Evolutionary conservation across 164 flowering plant genomes (phyloP).

Genomic region (Chimonanthus salicifolius): DNA sequence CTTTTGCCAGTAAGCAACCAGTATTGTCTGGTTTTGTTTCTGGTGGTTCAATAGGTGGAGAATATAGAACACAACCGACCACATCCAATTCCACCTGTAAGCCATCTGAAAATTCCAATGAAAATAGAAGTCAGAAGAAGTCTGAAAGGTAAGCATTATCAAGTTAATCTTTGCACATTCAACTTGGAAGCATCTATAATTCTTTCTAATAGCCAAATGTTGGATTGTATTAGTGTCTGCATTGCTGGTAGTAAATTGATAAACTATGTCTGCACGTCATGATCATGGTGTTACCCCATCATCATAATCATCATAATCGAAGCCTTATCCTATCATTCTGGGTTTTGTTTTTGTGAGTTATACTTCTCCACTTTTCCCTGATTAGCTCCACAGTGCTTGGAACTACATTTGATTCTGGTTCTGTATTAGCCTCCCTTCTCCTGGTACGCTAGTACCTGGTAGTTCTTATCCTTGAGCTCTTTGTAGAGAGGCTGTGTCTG

Average conservation of each 20-base stretch:
- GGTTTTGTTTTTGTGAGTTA: too few relatives aligned
- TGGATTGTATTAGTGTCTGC: neutral
- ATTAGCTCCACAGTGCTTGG: too few relatives aligned
- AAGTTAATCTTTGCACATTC: neutral
- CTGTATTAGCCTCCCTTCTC: too few relatives aligned
- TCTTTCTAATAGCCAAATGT: neutral
- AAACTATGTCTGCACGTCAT: neutral
- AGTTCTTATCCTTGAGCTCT: too few relatives aligned
- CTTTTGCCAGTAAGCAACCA: constrained; percentile 39
- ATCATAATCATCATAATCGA: too few relatives aligned
- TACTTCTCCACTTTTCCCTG: too few relatives aligned
- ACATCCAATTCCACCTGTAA: constrained; percentile 30
- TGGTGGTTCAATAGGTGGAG: constrained; percentile 94
- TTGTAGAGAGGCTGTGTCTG: too few relatives aligned
- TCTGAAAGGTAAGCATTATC: constrained; percentile 46
- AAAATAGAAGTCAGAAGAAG: constrained; percentile 32
- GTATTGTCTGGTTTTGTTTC: constrained; percentile 82
- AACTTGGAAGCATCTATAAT: neutral
- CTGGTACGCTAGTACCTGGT: too few relatives aligned
- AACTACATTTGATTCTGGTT: too few relatives aligned
- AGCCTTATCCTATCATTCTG: too few relatives aligned
- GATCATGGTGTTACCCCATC: neutral
- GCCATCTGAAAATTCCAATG: constrained; percentile 29
- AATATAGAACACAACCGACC: constrained; percentile 30
- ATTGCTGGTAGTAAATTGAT: neutral